Conservation (phyloP, 108 stramenopile species). For the Fragilariopsis cylindrus region DNA sequence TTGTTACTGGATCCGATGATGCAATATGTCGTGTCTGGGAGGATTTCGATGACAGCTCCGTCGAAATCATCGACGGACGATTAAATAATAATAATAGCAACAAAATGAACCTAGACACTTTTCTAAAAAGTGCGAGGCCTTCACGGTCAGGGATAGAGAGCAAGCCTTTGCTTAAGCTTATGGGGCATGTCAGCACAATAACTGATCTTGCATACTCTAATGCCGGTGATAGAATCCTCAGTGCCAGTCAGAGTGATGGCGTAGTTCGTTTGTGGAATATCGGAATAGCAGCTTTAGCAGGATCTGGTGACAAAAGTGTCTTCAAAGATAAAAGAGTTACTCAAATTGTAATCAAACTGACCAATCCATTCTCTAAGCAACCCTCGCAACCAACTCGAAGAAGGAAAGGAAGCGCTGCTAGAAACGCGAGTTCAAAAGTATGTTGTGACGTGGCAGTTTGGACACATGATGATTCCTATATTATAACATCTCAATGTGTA, state of each 20-base stretch:
- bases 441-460: conserved; percentile 81
- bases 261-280: conserved; percentile 78
- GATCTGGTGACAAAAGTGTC: not conserved
- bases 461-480: conserved; percentile 73
- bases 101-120: not conserved
- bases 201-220: conserved; percentile 82
- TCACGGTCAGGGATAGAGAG: conserved; percentile 13
- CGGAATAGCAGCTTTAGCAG: conserved; percentile 5
- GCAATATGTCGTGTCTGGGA: conserved; percentile 85
- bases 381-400: conserved; percentile 17
- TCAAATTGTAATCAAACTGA: conserved; percentile 49
- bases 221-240: conserved; percentile 74
- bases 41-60: conserved; percentile 59
- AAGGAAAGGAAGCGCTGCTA: conserved; percentile 28
- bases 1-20: conserved; percentile 91
- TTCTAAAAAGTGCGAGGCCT: not conserved
- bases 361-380: conserved; percentile 27
- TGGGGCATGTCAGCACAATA: conserved; percentile 77
- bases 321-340: conserved; percentile 12
- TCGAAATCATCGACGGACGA: conserved; percentile 49
- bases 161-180: conserved; percentile 58
- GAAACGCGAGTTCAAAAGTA: conserved; percentile 35
- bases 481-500: conserved; percentile 77
- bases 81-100: not conserved
- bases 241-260: conserved; percentile 87